Evolutionary conservation across 169 alveolate species (phyloP).

Genomic region (Besnoitia besnoiti): DNA sequence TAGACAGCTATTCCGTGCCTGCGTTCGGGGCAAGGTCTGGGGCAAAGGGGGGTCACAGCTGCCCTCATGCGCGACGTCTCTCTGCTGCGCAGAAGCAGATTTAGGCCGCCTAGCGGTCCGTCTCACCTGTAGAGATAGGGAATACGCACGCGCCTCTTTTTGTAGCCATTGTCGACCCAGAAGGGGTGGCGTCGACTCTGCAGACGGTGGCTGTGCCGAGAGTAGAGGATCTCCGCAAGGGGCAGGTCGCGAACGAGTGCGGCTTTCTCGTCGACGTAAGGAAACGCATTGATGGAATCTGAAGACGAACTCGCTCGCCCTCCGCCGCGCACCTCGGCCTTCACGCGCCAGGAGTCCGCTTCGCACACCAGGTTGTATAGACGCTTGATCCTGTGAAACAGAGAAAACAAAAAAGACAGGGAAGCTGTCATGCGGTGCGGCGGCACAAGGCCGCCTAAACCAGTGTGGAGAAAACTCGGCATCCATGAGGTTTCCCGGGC

Average conservation of each 20-base stretch:
- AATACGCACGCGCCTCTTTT: neutral
- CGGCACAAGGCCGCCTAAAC: too few species aligned
- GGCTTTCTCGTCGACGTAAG: constrained; percentile 50
- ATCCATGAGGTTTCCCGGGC: too few species aligned
- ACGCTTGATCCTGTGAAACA: constrained; percentile 42
- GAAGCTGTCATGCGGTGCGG: too few species aligned
- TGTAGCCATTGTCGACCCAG: constrained; percentile 31
- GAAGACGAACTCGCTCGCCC: neutral
- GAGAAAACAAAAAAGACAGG: neutral
- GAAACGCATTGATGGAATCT: neutral
- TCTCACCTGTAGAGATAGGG: constrained; percentile 59
- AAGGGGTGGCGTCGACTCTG: constrained; percentile 57
- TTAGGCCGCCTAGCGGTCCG: too few species aligned
- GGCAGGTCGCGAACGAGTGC: constrained; percentile 58
- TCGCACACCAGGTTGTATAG: neutral
- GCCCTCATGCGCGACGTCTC: too few species aligned
- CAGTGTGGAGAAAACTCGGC: too few species aligned
- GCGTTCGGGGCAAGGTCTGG: too few species aligned
- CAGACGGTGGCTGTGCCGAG: constrained; percentile 40
- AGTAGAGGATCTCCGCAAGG: constrained; percentile 54
- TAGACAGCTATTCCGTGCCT: too few species aligned
- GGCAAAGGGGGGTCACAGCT: too few species aligned
- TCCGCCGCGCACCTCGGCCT: neutral
- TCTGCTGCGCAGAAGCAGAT: too few species aligned
- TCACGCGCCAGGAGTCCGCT: constrained; percentile 43